Conservation (phyloP, 2,329 filamentous ascomycete species). For the Echinosphaeria canescens region DNA sequence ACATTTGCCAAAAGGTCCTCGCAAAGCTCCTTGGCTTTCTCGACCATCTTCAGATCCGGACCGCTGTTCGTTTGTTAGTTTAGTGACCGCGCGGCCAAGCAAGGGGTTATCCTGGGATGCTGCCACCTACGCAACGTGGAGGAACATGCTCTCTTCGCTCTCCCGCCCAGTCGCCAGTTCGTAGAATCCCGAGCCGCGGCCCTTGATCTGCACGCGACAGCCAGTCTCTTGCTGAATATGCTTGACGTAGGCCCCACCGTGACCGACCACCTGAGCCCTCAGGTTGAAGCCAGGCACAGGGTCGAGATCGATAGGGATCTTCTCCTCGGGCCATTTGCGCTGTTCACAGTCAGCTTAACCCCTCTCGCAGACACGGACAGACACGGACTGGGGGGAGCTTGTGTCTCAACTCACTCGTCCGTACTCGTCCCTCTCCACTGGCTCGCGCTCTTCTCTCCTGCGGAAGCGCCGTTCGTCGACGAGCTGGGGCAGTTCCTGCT, state of each 20-base stretch:
- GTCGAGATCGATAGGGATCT: slow-evolving; percentile 77
- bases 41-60: slow-evolving; percentile 69
- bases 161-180: slow-evolving; percentile 75
- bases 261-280: slow-evolving; percentile 85
- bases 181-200: slow-evolving; percentile 82
- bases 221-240: slow-evolving; percentile 92
- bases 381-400: not conserved
- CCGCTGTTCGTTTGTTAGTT: slow-evolving; percentile 34
- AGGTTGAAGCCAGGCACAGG: slow-evolving; percentile 89
- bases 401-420: slow-evolving; percentile 40
- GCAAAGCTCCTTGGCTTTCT: slow-evolving; percentile 72
- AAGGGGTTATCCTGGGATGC: not conserved
- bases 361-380: slow-evolving; percentile 4
- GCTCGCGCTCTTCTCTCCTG: slow-evolving; percentile 34
- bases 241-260: slow-evolving; percentile 89
- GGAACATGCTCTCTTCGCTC: slow-evolving; percentile 90
- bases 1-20: slow-evolving; percentile 76
- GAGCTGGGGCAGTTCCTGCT: slow-evolving; percentile 84
- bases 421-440: slow-evolving; percentile 68
- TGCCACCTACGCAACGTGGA: slow-evolving; percentile 68
- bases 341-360: slow-evolving; percentile 17
- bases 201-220: slow-evolving; percentile 96
- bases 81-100: not conserved
- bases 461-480: slow-evolving; percentile 47
- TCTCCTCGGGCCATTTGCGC: slow-evolving; percentile 98